phyloP scores from a whole-genome alignment of 495 filamentous ascomycete species.

The Tetracladium setigerum region DNA sequence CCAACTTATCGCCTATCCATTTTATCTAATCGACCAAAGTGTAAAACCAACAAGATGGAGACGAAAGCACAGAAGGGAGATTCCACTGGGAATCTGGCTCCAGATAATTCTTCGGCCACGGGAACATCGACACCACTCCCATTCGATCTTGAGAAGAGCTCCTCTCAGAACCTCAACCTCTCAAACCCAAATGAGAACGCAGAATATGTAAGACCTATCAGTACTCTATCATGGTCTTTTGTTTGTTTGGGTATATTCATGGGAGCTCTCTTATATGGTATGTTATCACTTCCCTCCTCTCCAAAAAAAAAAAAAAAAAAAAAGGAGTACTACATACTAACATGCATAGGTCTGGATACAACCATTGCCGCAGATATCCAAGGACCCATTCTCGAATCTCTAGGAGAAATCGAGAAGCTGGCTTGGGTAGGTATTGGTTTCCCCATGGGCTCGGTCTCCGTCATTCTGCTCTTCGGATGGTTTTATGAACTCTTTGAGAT shows the following conservation, averaged over 20 bases:
- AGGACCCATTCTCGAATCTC: conserved; percentile 36
- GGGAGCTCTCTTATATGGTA: not conserved
- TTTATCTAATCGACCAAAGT: too few species aligned
- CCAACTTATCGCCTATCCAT: too few species aligned
- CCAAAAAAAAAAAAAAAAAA: too few species aligned
- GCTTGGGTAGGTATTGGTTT: conserved; percentile 51
- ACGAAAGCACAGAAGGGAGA: too few species aligned
- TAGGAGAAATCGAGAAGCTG: conserved; percentile 44
- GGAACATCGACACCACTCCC: not conserved
- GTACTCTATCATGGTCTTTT: not conserved
- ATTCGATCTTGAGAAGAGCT: conserved; percentile 32
- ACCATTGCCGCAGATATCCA: conserved; percentile 55
- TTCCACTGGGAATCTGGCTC: too few species aligned
- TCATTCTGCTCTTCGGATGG: conserved; percentile 27
- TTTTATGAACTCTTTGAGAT: conserved; percentile 39
- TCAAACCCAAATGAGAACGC: not conserved
- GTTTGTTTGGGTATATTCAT: conserved; percentile 15
- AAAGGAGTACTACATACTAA: not conserved
- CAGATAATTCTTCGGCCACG: too few species aligned
- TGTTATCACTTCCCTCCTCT: not conserved
- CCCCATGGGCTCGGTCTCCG: conserved; percentile 35
- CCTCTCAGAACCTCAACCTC: conserved; percentile 15
- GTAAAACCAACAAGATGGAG: too few species aligned
- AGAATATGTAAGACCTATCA: not conserved
- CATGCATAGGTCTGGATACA: conserved; percentile 37